These are phyloP conservation scores for Heritiera fomes DNA, from an alignment of 345 rosid genomes.

Conservation along the genomic window DNA sequence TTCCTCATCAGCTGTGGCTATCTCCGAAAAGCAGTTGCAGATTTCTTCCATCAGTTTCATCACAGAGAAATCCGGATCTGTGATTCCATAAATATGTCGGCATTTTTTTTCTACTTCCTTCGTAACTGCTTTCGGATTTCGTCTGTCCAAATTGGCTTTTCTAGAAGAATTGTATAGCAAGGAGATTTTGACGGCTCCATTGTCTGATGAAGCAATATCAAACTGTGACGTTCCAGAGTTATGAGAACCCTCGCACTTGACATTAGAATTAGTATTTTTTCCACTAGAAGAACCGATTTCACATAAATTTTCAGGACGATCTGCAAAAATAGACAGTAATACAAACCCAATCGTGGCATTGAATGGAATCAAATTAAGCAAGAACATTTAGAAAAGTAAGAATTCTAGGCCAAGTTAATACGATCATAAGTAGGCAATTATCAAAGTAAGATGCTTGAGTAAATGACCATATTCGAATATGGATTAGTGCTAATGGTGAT, in stretches of 20 bases:
- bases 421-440: background rate
- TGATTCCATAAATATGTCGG: conserved; percentile 17
- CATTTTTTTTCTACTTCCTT: conserved; percentile 26
- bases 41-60: conserved; percentile 24
- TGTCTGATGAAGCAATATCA: conserved; percentile 30
- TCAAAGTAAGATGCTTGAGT: background rate
- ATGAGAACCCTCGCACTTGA: background rate
- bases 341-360: background rate
- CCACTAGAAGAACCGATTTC: background rate
- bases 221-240: conserved; percentile 3
- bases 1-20: background rate
- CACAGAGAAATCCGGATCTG: conserved; percentile 26
- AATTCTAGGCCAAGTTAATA: background rate
- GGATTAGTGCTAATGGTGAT: too few relatives aligned
- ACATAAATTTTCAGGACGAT: background rate
- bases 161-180: conserved; percentile 13
- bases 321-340: background rate
- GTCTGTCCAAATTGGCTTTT: background rate
- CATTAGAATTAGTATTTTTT: background rate
- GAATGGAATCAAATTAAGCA: background rate
- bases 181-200: conserved; percentile 26
- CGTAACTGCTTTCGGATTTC: background rate
- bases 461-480: background rate
- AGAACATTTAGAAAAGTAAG: background rate
- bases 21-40: conserved; percentile 16